Evolutionary conservation across 495 filamentous ascomycete species (phyloP), one percentile per base, ranked within the genome.

Genomic region (Neurospora pannonica): DNA sequence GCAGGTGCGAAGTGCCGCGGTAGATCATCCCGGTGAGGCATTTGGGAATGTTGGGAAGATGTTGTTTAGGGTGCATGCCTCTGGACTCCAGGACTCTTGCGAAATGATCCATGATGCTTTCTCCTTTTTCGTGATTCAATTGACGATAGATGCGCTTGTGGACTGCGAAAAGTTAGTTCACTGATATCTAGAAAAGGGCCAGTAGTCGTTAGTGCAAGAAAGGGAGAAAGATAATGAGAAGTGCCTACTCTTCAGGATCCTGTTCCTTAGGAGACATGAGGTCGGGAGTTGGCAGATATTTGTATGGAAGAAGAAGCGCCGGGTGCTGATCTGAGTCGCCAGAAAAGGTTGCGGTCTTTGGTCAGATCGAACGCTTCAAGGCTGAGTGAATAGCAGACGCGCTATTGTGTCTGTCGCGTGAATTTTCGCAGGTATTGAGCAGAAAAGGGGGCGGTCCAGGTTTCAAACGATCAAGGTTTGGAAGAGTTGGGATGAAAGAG

Each of bases 1-100:
- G 81, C 21, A 85, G 40, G 38, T 83, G 67, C 40, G 83, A 80
- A 39, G 77, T 74, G 54, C 78, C 75, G 54, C 72, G 76, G 38
- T 76, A 79, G 9, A 82, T 10, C 0, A 28, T 6, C 5, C 0
- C 28, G 2, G 28, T 67, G 71, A 42, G 79, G 73, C 38, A 71
- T 15, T 60, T 21, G 11, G 11, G 2, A 60, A 60, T 60, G 48
- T 60, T 28, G 4, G 5, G 0, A 28, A 60, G 11, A 28, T 15
- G 5, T 60, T 60, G 48, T 24, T 7, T 24, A 60, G 48, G 21
- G 11, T 60, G 48, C 11, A 60, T 60, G 5, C 21, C 46, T 13
- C 21, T 15, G 46, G 11, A 24, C 21, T 13, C 46, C 46, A 54
- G 21, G 24, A 15, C 21, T 28, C 48, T 60, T 60, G 48, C 21